phyloP scores from a whole-genome alignment of 495 filamentous ascomycete species.

The Xylaria venustula region DNA sequence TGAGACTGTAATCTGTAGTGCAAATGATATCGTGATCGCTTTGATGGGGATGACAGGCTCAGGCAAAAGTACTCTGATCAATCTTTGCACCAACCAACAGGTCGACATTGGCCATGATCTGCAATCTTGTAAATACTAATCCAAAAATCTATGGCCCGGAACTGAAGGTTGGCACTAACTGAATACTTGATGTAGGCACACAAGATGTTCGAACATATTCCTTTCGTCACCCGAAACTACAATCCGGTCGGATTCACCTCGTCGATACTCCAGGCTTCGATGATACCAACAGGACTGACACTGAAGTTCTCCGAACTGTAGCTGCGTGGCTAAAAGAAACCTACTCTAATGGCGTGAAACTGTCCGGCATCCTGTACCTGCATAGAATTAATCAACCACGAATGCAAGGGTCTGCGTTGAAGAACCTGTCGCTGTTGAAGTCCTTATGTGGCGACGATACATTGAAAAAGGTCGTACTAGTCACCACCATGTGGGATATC shows the following conservation, averaged over 20 bases:
- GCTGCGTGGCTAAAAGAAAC: constrained; percentile 21
- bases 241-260: constrained; percentile 13
- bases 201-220: constrained; percentile 26
- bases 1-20: not conserved
- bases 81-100: constrained; percentile 19
- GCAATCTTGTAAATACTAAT: constrained; percentile 24
- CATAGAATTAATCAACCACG: constrained; percentile 44
- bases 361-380: constrained; percentile 42
- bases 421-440: constrained; percentile 43
- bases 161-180: not conserved
- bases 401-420: constrained; percentile 37
- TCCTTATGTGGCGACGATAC: constrained; percentile 38
- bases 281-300: constrained; percentile 33
- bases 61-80: constrained; percentile 41
- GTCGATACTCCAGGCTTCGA: constrained; percentile 46
- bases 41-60: constrained; percentile 44
- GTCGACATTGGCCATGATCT: constrained; percentile 26
- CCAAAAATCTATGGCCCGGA: too few relatives aligned
- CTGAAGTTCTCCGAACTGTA: constrained; percentile 38
- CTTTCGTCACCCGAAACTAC: not conserved
- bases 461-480: constrained; percentile 39
- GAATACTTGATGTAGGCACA: constrained; percentile 22
- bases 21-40: constrained; percentile 28
- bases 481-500: constrained; percentile 46
- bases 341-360: not conserved